phyloP scores from a whole-genome alignment of 805 yeast species.

The Kodamaea kakaduensis region DNA sequence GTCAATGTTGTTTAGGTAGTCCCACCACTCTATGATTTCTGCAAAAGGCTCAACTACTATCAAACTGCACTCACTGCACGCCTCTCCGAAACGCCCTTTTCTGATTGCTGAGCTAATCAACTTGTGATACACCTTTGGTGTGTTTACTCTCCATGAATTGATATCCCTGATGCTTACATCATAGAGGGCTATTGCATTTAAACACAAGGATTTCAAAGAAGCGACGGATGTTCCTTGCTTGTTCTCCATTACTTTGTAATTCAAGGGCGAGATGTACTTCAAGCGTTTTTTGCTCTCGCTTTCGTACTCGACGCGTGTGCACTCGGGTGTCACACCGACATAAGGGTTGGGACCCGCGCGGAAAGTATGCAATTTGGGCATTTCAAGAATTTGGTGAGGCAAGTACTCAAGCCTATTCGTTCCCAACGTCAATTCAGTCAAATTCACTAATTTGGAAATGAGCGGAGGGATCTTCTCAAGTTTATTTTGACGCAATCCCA shows the following conservation, averaged over 20 bases:
- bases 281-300: slow-evolving; percentile 23
- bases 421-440: slow-evolving; percentile 51
- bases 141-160: slow-evolving; percentile 46
- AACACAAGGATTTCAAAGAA: slow-evolving; percentile 44
- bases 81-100: slow-evolving; percentile 47
- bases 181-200: slow-evolving; percentile 48
- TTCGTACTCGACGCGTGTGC: slow-evolving; percentile 10
- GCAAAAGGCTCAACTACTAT: slow-evolving; percentile 55
- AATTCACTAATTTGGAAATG: slow-evolving; percentile 21
- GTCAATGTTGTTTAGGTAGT: slow-evolving; percentile 44
- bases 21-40: slow-evolving; percentile 66
- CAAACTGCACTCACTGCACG: slow-evolving; percentile 48
- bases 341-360: slow-evolving; percentile 55
- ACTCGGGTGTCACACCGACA: slow-evolving; percentile 23
- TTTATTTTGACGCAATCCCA: slow-evolving; percentile 48
- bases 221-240: slow-evolving; percentile 30
- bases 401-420: slow-evolving; percentile 48
- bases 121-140: slow-evolving; percentile 43
- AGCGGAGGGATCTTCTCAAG: slow-evolving; percentile 18
- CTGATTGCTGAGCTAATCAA: slow-evolving; percentile 50
- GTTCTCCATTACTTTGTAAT: slow-evolving; percentile 17
- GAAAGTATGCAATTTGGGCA: slow-evolving; percentile 41
- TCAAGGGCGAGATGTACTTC: slow-evolving; percentile 25
- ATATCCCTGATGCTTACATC: slow-evolving; percentile 54
- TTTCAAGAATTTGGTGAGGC: slow-evolving; percentile 50